Evolutionary conservation across 495 filamentous ascomycete species (phyloP).

Genomic region (Haplographium delicatum): DNA sequence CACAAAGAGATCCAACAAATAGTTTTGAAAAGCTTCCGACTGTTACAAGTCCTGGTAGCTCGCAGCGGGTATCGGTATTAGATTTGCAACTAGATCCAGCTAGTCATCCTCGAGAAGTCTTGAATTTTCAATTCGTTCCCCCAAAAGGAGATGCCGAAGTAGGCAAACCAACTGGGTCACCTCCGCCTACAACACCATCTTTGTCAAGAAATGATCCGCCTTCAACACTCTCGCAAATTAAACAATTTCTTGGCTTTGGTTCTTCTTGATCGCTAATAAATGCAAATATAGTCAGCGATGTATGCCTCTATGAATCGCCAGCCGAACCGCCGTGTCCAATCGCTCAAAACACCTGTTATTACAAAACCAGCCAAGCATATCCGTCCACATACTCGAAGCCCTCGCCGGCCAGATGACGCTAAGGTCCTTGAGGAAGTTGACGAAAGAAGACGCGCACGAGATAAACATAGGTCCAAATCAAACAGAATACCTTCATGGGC

Average conservation of each 20-base stretch:
- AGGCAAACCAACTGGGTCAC: not conserved
- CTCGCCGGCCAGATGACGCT: not conserved
- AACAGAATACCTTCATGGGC: not conserved
- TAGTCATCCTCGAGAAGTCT: not conserved
- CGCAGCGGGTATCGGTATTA: not conserved
- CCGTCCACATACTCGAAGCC: not conserved
- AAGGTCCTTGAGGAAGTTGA: not conserved
- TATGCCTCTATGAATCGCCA: slow-evolving; percentile 4
- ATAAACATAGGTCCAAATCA: not conserved
- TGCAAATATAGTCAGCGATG: not conserved
- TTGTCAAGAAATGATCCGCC: not conserved
- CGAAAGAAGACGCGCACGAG: not conserved
- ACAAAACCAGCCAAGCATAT: no score
- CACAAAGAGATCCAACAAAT: not conserved
- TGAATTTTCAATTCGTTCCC: not conserved
- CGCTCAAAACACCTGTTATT: not conserved
- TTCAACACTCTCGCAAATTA: not conserved
- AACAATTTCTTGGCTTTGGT: not conserved
- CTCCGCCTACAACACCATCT: not conserved
- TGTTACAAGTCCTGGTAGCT: not conserved
- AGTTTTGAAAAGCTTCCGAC: not conserved
- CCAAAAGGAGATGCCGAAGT: not conserved
- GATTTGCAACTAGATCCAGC: not conserved
- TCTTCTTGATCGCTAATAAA: not conserved
- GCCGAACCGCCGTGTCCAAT: slow-evolving; percentile 1